Evolutionary conservation across 1,284 basidiomycete genomes (phyloP), one percentile per base, ranked within the genome.

Genomic region (Waitea zeae): DNA sequence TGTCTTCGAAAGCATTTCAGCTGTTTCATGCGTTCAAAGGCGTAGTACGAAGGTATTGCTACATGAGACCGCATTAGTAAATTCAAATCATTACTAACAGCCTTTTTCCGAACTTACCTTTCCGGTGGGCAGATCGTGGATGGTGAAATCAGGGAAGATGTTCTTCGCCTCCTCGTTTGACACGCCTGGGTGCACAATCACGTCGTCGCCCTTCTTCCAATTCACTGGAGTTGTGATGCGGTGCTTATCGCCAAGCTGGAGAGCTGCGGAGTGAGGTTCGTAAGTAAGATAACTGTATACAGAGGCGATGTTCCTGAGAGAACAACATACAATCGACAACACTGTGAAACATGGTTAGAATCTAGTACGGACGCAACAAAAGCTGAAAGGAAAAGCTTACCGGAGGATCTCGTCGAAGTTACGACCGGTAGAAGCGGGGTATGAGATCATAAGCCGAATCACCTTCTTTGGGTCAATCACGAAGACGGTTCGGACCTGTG

Each of bases 211-310:
- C 52, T 78, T 77, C 42, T 80, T 72, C 93, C 93, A 97, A 72
- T 96, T 92, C 42, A 86, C 89, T 13, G 83, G 84, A 3, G 86
- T 88, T 12, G 82, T 79, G 41, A 88, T 56, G 49, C 71, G 64
- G 64, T 92, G 65, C 63, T 84, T 89, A 67, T 97, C 92, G 33
- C 87, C 86, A 40, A 93, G 65, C 56, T 98, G 95, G 38, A 99
- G 74, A 34, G 88, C 77, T 63, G 44, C 36, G 9, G 17, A 4
- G 15, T 14, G 9, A 26, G 7, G 24, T n/a, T 26, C n/a, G n/a
- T n/a, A 26, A 26, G n/a, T 26, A n/a, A 26, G 9, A n/a, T 26
- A n/a, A 9, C n/a, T 26, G n/a, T 26, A n/a, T n/a, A n/a, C 24
- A n/a, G n/a, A n/a, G n/a, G n/a, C n/a, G n/a, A n/a, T n/a, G n/a